Base-by-base conservation (phyloP, 2,329 filamentous ascomycete species). In the Hymenoscyphus albidus region DNA sequence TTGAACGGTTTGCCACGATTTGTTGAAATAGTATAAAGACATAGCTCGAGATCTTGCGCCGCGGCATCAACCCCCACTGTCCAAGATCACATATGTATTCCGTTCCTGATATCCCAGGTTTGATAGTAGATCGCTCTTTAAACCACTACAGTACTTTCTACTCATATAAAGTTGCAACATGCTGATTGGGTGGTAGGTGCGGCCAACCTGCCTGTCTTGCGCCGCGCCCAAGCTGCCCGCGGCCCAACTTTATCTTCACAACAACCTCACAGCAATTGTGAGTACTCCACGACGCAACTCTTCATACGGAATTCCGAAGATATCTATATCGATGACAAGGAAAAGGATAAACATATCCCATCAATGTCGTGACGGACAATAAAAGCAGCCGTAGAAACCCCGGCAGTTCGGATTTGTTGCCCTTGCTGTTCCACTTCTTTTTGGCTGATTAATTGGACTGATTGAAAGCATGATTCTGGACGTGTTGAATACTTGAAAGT, bases 141-240 rank as follows among this genome's bases (percentile, higher is more conserved):
- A 51, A 10, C 51, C 22, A 9, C 18, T n/a, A 27, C 22, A 27
- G 22, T 27, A n/a, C 22, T 31, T 32, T 18, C 16, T 16, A 14
- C 55, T 14, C 55, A 57, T n/a, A 35, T 32, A 38, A 39, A 39
- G 39, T 39, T 42, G 22, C 6, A 32, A n/a, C 57, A 39, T 59
- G 57, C 16, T 59, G 38, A 40, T 59, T 39, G 35, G 31, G 57
- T 42, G 35, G 57, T 31, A 6, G 55, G 13, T 35, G 12, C 18
- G 39, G 31, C 32, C 39, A 16, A 42, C 42, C 42, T 10, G 9
- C n/a, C 32, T 13, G 40, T 27, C 5, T 60, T 59, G 62, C 62
- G 62, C 62, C 62, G 62, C 62, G 62, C 57, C 32, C 62, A 39
- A 31, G 27, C 59, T 39, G 16, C 27, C 57, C 56, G 27, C 32